Base-by-base conservation (phyloP, 1,139 yeast species). In the Saccharomyces hybrid region DNA sequence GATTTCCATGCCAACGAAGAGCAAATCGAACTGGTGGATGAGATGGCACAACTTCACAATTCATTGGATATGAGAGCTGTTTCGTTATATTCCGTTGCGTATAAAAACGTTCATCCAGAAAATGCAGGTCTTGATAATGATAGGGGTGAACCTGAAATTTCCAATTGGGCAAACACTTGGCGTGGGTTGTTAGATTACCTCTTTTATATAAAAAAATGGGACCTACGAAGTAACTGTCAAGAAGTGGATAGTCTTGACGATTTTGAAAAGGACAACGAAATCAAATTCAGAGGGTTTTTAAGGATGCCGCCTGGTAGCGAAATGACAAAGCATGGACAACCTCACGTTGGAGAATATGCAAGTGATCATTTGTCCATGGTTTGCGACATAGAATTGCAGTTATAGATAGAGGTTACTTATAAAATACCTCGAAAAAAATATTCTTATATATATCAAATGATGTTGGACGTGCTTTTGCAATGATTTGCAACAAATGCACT, bases 111-210 rank as follows among this genome's bases (percentile, higher is more conserved):
- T 0, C 90, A 90, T 68, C 82, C 88, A 0, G 80, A 77, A 52
- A 89, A 90, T 66, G 65, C 91, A 0, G 88, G 90, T 0, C 57
- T 77, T 2, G 88, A 83, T 64, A 83, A 83, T 59, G 80, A 79
- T 27, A 73, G 83, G 58, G 77, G 79, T 50, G 97, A 90, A 66
- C 97, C 97, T 0, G 76, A 77, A 52, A 88, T 88, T 60, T 88
- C 97, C 4, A 90, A 90, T 64, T 90, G 97, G 97, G 96, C 97
- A 0, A 86, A 86, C 65, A 70, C 87, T 0, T 90, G 96, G 96
- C 77, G 90, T 59, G 97, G 97, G 0, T 71, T 89, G 49, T 70
- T 90, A 48, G 97, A 90, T 66, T 90, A 90, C 66, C 82, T 90
- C 11, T 86, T 88, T 59, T 76, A 84, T 2, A 67, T 89, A 4